phyloP scores from a whole-genome alignment of 2,329 filamentous ascomycete genomes.

The Penicillium psychrosexuale region DNA sequence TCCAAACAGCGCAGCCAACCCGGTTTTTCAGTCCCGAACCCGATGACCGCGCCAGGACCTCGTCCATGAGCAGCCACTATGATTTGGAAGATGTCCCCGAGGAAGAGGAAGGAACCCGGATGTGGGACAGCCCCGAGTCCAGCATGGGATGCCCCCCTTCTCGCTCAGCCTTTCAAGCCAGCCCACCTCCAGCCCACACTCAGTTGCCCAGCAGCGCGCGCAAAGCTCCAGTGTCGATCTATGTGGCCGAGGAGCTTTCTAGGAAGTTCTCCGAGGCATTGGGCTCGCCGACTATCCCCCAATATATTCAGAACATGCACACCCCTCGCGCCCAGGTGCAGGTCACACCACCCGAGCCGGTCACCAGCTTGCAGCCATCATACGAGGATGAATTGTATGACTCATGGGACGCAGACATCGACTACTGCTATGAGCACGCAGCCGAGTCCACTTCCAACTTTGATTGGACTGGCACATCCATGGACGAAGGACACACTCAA shows the following conservation, averaged over 20 bases:
- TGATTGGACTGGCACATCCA: constrained; percentile 50
- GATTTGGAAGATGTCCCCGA: constrained; percentile 48
- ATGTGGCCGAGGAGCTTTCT: constrained; percentile 32
- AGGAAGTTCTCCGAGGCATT: constrained; percentile 47
- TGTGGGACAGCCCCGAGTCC: constrained; percentile 32
- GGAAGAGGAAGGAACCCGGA: constrained; percentile 35
- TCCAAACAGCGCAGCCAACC: constrained; percentile 28
- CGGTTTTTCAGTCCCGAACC: constrained; percentile 44
- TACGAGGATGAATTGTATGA: constrained; percentile 34
- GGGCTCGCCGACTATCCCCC: constrained; percentile 41
- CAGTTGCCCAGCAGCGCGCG: constrained; percentile 15
- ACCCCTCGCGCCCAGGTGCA: constrained; percentile 17
- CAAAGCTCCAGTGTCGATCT: constrained; percentile 32
- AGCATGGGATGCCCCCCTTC: constrained; percentile 19
- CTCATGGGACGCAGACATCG: constrained; percentile 62
- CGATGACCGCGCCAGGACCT: constrained; percentile 38
- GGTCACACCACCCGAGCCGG: constrained; percentile 12
- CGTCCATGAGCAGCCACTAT: constrained; percentile 41
- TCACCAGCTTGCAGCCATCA: constrained; percentile 18
- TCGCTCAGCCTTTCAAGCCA: constrained; percentile 18
- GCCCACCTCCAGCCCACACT: constrained; percentile 7
- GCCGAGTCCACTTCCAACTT: constrained; percentile 61
- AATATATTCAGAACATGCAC: constrained; percentile 18
- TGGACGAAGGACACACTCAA: constrained; percentile 29
- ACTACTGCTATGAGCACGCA: constrained; percentile 61